Evolutionary conservation across 2,329 filamentous ascomycete genomes (phyloP), one percentile per base, ranked within the genome.

Genomic region (Cladophialophora chaetospira): DNA sequence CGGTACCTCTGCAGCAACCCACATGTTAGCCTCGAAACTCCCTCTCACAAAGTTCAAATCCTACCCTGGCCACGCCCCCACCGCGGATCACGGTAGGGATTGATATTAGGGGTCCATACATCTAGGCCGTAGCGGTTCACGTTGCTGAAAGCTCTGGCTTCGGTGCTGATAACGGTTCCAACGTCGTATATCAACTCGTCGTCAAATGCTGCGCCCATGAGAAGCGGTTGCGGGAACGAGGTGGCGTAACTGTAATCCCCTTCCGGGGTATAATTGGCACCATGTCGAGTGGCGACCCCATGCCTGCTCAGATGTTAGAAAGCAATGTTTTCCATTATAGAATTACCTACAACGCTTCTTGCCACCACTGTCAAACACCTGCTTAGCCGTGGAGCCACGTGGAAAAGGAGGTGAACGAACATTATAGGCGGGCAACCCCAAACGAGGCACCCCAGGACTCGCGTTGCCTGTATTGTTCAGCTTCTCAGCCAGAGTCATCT

Each of bases 91-190:
- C 79, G 78, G 71, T 82, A 87, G 0, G 81, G 77, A 64, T 87
- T 88, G 68, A 88, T 84, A 65, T 88, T 87, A 0, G 86, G 85
- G 0, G 85, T 84, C 79, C 82, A 87, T 66, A 77, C 84, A 66
- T 85, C 78, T 5, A 83, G 67, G 0, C 80, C 81, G 1, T 78
- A 79, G 6, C 77, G 73, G 2, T 80, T 81, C 5, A 68, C 77
- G 62, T 88, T 88, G 64, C 76, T 83, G 66, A 87, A 88, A 0
- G 85, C 85, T 36, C 86, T 76, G 0, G 82, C 83, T 66, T 88
- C 85, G 0, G 79, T 87, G 3, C 72, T 73, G 25, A 73, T 69
- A 2, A 82, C 76, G 2, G 68, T 73, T 2, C 78, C 85, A 4
- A 88, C 79, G 5, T 77, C 71, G 17, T 76, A 68, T 60, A 88